Conservation (phyloP, 2,329 filamentous ascomycete genomes). For the Ceratocystis colombiana region DNA sequence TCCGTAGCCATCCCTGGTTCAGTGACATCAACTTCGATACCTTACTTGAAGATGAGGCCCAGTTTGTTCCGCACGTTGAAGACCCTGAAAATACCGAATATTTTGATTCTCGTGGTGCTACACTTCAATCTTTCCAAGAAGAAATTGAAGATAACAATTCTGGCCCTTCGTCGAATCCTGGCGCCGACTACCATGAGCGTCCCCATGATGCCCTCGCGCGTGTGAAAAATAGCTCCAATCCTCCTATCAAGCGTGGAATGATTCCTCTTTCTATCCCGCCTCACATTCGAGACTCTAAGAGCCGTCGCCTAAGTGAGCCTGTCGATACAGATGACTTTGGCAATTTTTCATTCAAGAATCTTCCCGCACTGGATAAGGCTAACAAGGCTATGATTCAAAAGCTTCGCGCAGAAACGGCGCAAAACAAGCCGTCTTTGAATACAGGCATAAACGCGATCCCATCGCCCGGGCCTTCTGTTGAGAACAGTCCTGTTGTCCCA, state of each 20-base stretch:
- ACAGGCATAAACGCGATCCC: constrained; percentile 34
- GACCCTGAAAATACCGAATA: constrained; percentile 98
- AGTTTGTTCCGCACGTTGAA: constrained; percentile 85
- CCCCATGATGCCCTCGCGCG: constrained; percentile 91
- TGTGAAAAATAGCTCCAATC: constrained; percentile 51
- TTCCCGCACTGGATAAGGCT: constrained; percentile 91
- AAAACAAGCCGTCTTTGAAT: constrained; percentile 44
- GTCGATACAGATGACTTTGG: constrained; percentile 87
- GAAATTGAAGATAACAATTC: constrained; percentile 86
- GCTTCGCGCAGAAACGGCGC: constrained; percentile 80
- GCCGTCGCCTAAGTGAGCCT: constrained; percentile 80
- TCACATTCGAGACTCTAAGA: constrained; percentile 85
- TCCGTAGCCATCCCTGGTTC: constrained; percentile 84
- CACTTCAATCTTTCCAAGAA: constrained; percentile 81
- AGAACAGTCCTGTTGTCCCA: constrained; percentile 78
- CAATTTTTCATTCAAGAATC: constrained; percentile 91
- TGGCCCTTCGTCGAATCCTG: constrained; percentile 58
- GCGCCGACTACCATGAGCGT: constrained; percentile 66
- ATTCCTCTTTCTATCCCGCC: constrained; percentile 96
- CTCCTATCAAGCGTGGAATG: constrained; percentile 71
- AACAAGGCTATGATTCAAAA: constrained; percentile 99
- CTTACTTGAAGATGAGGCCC: constrained; percentile 85
- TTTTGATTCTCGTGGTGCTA: constrained; percentile 85
- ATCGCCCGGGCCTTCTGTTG: constrained; percentile 59
- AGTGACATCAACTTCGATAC: constrained; percentile 78